Base-by-base conservation (phyloP, 2,329 filamentous ascomycete species). In the Colletotrichum cuscutae region DNA sequence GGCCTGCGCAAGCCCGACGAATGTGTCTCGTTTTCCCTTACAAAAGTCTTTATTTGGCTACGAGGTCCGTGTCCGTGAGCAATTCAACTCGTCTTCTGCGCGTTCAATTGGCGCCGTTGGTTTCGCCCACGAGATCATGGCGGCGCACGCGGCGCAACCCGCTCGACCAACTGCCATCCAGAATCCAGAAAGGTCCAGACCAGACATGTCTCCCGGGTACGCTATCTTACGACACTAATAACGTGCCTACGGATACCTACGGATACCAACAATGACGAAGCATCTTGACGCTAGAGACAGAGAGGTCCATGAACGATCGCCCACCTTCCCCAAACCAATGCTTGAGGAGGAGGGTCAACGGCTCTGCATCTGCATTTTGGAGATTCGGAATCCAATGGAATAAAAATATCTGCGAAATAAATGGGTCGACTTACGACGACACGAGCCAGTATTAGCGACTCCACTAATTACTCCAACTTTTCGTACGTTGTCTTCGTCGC, bases 111-210 rank as follows among this genome's bases (percentile, higher is more conserved):
- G 63, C 62, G 63, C 63, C 68, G 68, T 67, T 71, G 68, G 68
- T 67, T 71, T 71, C 68, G 68, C 68, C 68, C 56, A 61, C 46
- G 68, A 53, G 42, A 60, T 66, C 68, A 66, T 65, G 68, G 68
- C 68, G 68, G 54, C 63, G 19, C 42, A 49, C 61, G 68, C 68
- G 61, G 54, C 63, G 42, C 42, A 49, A 66, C 54, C 37, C 54
- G 57, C 46, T 54, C 26, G 32, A 57, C 56, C 49, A 35, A 52
- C 54, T 28, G 49, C 24, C 59, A 64, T 46, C 56, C 54, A 42
- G 30, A 28, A 11, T 56, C 22, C 53, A 52, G 22, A 30, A 52
- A 28, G 37, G 42, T 32, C 65, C 30, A 62, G 57, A 37, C 46
- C n/a, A 24, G 26, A 61, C 15, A 30, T 52, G 30, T 22, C 22